Evolutionary conservation across 202 grass and related monocot genomes (phyloP), one percentile per base, ranked within the genome.

Genomic region (Bolboschoenoplectus hybrid): DNA sequence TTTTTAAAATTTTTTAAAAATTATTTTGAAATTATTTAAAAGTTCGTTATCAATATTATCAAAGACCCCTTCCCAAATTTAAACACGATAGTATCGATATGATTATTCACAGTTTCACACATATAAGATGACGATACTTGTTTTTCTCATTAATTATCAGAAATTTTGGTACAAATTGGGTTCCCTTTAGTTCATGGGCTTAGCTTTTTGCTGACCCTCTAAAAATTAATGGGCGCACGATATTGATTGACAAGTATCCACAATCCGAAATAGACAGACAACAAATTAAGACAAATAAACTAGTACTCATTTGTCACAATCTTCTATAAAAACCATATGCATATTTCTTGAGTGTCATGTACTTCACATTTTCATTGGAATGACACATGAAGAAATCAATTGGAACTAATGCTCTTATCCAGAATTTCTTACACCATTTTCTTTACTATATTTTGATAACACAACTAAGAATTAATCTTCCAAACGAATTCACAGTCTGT

Each of bases 401-500:
- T 12, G 9, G 63, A 36, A 36, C 36, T 11, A 66, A 2, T 66
- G 12, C 26, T 36, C 9, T 68, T 41, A 16, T 68, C 65, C 12
- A 67, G 1, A 39, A 67, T 39, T 38, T 67, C 65, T 41, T 14
- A 41, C 17, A 49, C 44, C 44, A 32, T 51, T 50, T 74, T 26
- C 19, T 76, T 53, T 76, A 47, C 73, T 38, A 7, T 56, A 78
- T 40, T 58, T 5, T 58, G 12, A 82, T 64, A 35, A 82, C 53
- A 63, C 39, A 82, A 69, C 6, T 62, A 62, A 62, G 58, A 46
- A 46, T 47, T 64, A 46, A 46, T 47, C 81, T 51, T 70, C 20
- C 41, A 38, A 83, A 38, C 2, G 19, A 83, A 55, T 38, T 83
- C 62, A 83, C 63, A 69, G 39, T 68, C 63, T 65, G 90, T 88